These are phyloP conservation scores for Sinapis alba DNA, from an alignment of 441 rosid genomes.

Conservation along the genomic window DNA sequence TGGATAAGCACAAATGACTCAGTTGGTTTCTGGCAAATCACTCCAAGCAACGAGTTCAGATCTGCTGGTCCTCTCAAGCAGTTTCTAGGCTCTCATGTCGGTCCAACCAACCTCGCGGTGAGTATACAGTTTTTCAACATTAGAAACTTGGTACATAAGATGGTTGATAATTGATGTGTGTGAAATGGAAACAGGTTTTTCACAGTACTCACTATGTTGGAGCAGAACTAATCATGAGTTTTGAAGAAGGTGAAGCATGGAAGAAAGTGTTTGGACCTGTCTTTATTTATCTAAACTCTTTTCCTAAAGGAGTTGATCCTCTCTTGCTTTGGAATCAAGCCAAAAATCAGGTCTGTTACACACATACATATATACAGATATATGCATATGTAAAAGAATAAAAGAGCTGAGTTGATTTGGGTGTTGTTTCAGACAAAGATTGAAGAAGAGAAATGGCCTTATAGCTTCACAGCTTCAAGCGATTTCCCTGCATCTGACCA, in stretches of 20 bases:
- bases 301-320: conserved; percentile 44
- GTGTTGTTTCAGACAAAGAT: conserved; percentile 37
- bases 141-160: neutral
- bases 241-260: conserved; percentile 56
- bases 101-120: conserved; percentile 72
- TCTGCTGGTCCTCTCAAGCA: conserved; percentile 72
- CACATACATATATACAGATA: conserved; percentile 34
- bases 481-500: conserved; percentile 56
- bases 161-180: neutral
- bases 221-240: conserved; percentile 52
- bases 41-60: conserved; percentile 70
- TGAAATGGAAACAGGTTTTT: conserved; percentile 49
- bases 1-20: conserved; percentile 60
- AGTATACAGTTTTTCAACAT: neutral
- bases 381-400: neutral
- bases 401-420: neutral
- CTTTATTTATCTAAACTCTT: conserved; percentile 60
- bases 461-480: conserved; percentile 50
- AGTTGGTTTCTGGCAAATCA: conserved; percentile 73
- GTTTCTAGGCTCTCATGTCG: conserved; percentile 67
- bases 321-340: conserved; percentile 66
- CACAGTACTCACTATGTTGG: conserved; percentile 72
- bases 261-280: conserved; percentile 76
- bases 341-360: conserved; percentile 53
- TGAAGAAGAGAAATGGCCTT: conserved; percentile 69